These are phyloP conservation scores for Triadica sebifera DNA, from an alignment of 345 rosid species.

Conservation along the genomic window DNA sequence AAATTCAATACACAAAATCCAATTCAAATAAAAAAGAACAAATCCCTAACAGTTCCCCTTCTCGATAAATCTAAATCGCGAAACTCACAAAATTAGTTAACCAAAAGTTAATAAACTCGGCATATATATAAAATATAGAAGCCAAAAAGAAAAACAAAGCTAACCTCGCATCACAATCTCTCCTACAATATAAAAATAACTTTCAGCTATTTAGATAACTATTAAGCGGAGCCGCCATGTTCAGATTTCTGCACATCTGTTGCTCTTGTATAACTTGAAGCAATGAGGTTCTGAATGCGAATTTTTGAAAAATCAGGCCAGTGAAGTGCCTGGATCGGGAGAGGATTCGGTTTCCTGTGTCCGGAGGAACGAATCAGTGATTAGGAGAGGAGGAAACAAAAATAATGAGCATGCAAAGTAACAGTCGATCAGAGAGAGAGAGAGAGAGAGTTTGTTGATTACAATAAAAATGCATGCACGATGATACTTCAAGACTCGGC, in stretches of 20 bases:
- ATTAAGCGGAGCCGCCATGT: neutral
- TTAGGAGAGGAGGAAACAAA: constrained; percentile 9
- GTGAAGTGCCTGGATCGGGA: constrained; percentile 1
- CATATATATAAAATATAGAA: neutral
- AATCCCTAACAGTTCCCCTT: constrained; percentile 28
- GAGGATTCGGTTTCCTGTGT: no score
- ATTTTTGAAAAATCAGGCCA: neutral
- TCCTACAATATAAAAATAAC: no score
- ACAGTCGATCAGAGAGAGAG: constrained; percentile 12
- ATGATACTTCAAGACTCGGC: constrained; percentile 68
- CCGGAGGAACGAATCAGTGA: constrained; percentile 25
- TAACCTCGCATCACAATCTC: constrained; percentile 9
- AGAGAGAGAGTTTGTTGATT: constrained; percentile 32
- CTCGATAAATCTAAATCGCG: constrained; percentile 14
- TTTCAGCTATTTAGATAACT: neutral
- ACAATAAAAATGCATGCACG: constrained; percentile 54
- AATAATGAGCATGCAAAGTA: constrained; percentile 46
- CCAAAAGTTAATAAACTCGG: neutral
- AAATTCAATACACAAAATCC: constrained; percentile 1
- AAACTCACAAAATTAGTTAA: constrained; percentile 32
- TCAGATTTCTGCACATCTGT: neutral
- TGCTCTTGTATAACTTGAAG: neutral
- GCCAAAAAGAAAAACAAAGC: constrained; percentile 1
- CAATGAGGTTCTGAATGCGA: neutral
- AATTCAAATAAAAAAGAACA: constrained; percentile 25